Evolutionary conservation across 768 basidiomycete species (phyloP).

Genomic region (Mycena polygramma): DNA sequence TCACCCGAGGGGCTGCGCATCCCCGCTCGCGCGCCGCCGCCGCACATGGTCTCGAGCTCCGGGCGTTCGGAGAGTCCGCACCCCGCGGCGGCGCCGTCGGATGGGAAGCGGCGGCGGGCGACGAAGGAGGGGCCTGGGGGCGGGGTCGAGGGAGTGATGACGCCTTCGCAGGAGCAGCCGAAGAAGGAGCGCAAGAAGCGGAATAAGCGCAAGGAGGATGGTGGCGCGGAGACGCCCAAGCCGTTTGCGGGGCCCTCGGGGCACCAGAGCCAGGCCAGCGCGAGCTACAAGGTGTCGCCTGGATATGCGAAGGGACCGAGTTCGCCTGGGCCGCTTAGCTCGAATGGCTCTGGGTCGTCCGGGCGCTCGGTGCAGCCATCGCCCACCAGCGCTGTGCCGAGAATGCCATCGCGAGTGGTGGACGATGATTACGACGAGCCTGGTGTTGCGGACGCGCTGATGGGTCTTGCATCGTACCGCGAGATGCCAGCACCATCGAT

Average conservation of each 20-base stretch:
- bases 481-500: slow-evolving; percentile 45
- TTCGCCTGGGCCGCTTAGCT: slow-evolving; percentile 76
- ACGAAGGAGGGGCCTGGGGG: slow-evolving; percentile 59
- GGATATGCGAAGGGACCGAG: slow-evolving; percentile 56
- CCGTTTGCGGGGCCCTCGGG: slow-evolving; percentile 46
- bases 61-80: slow-evolving; percentile 59
- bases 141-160: slow-evolving; percentile 53
- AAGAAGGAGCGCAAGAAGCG: slow-evolving; percentile 68
- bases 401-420: slow-evolving; percentile 75
- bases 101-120: slow-evolving; percentile 51
- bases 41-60: slow-evolving; percentile 24
- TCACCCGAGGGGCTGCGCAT: slow-evolving; percentile 38
- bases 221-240: slow-evolving; percentile 62
- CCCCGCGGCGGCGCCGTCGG: slow-evolving; percentile 12
- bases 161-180: slow-evolving; percentile 56
- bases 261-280: slow-evolving; percentile 34
- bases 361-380: slow-evolving; percentile 78
- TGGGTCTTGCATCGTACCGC: slow-evolving; percentile 70
- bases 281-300: slow-evolving; percentile 46
- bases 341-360: slow-evolving; percentile 72
- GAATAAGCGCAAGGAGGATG: slow-evolving; percentile 59
- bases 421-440: slow-evolving; percentile 96
- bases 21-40: slow-evolving; percentile 46
- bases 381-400: slow-evolving; percentile 71
- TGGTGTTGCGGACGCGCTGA: slow-evolving; percentile 87